Conservation (phyloP, 495 filamentous ascomycete species). For the Cairneyella variabilis region DNA sequence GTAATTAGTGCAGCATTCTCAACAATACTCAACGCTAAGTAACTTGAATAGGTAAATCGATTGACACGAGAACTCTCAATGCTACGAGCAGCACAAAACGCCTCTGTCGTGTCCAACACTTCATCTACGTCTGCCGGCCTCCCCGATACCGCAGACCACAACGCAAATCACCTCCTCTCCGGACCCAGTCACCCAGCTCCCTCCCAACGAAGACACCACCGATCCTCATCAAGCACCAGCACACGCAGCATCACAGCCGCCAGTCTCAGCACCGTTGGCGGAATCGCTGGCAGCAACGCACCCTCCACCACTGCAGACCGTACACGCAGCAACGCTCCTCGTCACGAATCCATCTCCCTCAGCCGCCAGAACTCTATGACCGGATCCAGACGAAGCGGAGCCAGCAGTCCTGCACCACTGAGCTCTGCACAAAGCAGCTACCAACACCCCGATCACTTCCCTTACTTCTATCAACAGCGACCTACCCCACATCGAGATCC, state of each 20-base stretch:
- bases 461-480: slow-evolving; percentile 21
- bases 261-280: slow-evolving; percentile 31
- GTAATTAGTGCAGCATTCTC: slow-evolving; percentile 42
- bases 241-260: slow-evolving; percentile 46
- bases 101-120: slow-evolving; percentile 74
- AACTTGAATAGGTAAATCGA: slow-evolving; percentile 70
- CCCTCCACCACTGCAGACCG: slow-evolving; percentile 31
- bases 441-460: slow-evolving; percentile 24
- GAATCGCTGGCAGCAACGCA: slow-evolving; percentile 40
- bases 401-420: slow-evolving; percentile 16
- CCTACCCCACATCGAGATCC: slow-evolving; percentile 21
- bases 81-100: slow-evolving; percentile 74
- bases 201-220: slow-evolving; percentile 57
- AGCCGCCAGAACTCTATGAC: slow-evolving; percentile 29
- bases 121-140: slow-evolving; percentile 66
- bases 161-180: slow-evolving; percentile 43
- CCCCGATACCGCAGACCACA: slow-evolving; percentile 47
- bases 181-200: slow-evolving; percentile 44
- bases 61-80: slow-evolving; percentile 79
- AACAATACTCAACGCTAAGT: not conserved
- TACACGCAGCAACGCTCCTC: slow-evolving; percentile 14
- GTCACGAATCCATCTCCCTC: slow-evolving; percentile 26
- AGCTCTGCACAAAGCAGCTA: slow-evolving; percentile 14
- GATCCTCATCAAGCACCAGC: slow-evolving; percentile 61
- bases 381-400: slow-evolving; percentile 18